phyloP scores from a whole-genome alignment of 2,329 filamentous ascomycete species.

The Hysterium pulicare region DNA sequence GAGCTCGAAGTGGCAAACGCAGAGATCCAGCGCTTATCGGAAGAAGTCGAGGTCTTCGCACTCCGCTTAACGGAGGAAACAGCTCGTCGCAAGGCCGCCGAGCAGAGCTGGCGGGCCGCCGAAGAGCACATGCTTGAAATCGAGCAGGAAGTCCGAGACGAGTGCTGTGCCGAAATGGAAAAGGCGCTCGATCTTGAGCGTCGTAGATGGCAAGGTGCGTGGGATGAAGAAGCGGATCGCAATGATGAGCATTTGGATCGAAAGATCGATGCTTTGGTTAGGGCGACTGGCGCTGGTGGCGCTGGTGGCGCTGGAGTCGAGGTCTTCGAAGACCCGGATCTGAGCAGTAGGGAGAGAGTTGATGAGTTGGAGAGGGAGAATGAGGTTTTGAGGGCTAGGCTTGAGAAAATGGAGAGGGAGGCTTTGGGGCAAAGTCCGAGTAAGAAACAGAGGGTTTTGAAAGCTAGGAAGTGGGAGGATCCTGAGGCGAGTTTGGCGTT shows the following conservation, averaged over 20 bases:
- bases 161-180: slow-evolving; percentile 86
- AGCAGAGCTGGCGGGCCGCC: slow-evolving; percentile 67
- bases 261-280: slow-evolving; percentile 73
- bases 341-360: slow-evolving; percentile 19
- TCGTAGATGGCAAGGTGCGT: slow-evolving; percentile 73
- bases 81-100: slow-evolving; percentile 65
- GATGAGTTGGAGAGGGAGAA: slow-evolving; percentile 39
- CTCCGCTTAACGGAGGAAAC: slow-evolving; percentile 68
- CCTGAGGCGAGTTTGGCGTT: slow-evolving; percentile 22
- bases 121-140: slow-evolving; percentile 66
- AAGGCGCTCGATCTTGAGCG: slow-evolving; percentile 69
- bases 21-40: slow-evolving; percentile 74
- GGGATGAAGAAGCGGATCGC: slow-evolving; percentile 72
- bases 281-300: too few species aligned
- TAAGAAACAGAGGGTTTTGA: slow-evolving; percentile 50
- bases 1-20: slow-evolving; percentile 80
- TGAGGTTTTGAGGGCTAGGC: slow-evolving; percentile 32
- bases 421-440: slow-evolving; percentile 44
- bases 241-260: slow-evolving; percentile 82
- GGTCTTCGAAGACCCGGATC: slow-evolving; percentile 42
- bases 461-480: slow-evolving; percentile 48
- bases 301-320: slow-evolving; percentile 29
- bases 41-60: slow-evolving; percentile 73
- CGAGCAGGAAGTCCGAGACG: slow-evolving; percentile 82
- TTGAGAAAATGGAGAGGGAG: slow-evolving; percentile 44